Percentiles rank a stretch among this genome's conserved stretches.
Evolutionary conservation across 2,329 filamentous ascomycete genomes (phyloP).

Genomic region (Aspergillus japonicus): DNA sequence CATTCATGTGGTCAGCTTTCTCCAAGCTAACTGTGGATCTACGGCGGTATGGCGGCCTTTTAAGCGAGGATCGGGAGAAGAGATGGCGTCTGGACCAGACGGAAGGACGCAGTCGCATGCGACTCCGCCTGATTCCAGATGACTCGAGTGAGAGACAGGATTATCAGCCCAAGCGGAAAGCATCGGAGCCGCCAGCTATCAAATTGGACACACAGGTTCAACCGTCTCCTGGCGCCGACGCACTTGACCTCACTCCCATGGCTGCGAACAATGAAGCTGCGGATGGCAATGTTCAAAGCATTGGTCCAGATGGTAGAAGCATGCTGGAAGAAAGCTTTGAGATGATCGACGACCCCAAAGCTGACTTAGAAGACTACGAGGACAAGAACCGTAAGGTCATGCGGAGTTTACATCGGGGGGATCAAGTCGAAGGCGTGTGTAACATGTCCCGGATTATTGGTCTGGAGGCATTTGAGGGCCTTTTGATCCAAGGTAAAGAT

Average conservation of each 20-base stretch:
- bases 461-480: slow-evolving; percentile 87
- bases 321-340: slow-evolving; percentile 87
- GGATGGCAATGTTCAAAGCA: slow-evolving; percentile 32
- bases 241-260: slow-evolving; percentile 38
- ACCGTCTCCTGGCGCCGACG: slow-evolving; percentile 43
- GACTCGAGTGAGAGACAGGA: slow-evolving; percentile 65
- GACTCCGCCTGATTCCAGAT: slow-evolving; percentile 81
- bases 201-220: slow-evolving; percentile 49
- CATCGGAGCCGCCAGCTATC: slow-evolving; percentile 51
- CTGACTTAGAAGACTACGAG: slow-evolving; percentile 81
- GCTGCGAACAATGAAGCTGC: slow-evolving; percentile 31
- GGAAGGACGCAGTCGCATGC: slow-evolving; percentile 93
- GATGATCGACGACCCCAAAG: slow-evolving; percentile 88
- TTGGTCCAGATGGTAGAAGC: slow-evolving; percentile 37
- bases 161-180: slow-evolving; percentile 80
- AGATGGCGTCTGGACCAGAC: slow-evolving; percentile 96
- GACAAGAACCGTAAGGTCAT: slow-evolving; percentile 98
- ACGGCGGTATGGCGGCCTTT: slow-evolving; percentile 75
- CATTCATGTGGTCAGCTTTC: slow-evolving; percentile 73
- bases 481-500: slow-evolving; percentile 89
- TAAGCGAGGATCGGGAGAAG: slow-evolving; percentile 61
- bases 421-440: slow-evolving; percentile 89
- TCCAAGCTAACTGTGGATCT: slow-evolving; percentile 76
- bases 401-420: slow-evolving; percentile 84
- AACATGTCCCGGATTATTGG: slow-evolving; percentile 94